phyloP scores from a whole-genome alignment of 495 filamentous ascomycete species.

The Neurospora hispaniola region DNA sequence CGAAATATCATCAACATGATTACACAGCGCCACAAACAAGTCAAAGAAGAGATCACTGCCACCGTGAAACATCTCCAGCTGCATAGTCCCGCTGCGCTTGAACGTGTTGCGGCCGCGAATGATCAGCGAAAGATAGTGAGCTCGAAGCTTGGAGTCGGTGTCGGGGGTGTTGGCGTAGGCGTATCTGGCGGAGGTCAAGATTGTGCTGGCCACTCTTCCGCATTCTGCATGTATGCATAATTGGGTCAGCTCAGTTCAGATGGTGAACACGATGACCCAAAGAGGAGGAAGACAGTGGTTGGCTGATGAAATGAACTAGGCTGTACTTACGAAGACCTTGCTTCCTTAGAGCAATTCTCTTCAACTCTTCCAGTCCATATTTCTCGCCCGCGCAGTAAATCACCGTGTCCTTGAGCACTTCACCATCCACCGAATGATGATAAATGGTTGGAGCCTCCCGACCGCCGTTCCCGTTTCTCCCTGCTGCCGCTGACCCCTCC shows the following conservation, averaged over 20 bases:
- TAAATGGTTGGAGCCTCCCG: slow-evolving; percentile 57
- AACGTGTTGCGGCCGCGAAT: slow-evolving; percentile 76
- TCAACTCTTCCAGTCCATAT: slow-evolving; percentile 71
- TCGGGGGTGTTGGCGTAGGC: slow-evolving; percentile 86
- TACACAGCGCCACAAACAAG: slow-evolving; percentile 84
- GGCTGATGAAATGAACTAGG: no score
- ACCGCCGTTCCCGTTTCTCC: slow-evolving; percentile 5
- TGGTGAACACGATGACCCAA: neutral
- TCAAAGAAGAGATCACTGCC: slow-evolving; percentile 80
- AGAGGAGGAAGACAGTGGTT: neutral
- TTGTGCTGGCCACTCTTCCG: slow-evolving; percentile 74
- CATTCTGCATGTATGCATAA: slow-evolving; percentile 36
- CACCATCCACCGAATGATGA: slow-evolving; percentile 49
- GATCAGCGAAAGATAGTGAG: slow-evolving; percentile 87
- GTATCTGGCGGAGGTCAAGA: slow-evolving; percentile 71
- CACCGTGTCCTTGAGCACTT: slow-evolving; percentile 77
- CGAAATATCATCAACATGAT: slow-evolving; percentile 64
- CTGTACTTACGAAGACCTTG: slow-evolving; percentile 54
- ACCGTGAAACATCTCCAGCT: slow-evolving; percentile 83
- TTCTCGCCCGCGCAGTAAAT: slow-evolving; percentile 83
- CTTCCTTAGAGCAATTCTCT: slow-evolving; percentile 73
- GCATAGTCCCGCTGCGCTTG: slow-evolving; percentile 93
- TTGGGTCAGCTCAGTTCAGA: neutral
- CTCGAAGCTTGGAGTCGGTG: slow-evolving; percentile 74
- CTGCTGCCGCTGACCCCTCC: slow-evolving; percentile 29